A percentile compares a stretch with the other conserved stretches of the same genome.
phyloP scores from a whole-genome alignment of 331 rosid genomes.

The Spiraea crenata region DNA sequence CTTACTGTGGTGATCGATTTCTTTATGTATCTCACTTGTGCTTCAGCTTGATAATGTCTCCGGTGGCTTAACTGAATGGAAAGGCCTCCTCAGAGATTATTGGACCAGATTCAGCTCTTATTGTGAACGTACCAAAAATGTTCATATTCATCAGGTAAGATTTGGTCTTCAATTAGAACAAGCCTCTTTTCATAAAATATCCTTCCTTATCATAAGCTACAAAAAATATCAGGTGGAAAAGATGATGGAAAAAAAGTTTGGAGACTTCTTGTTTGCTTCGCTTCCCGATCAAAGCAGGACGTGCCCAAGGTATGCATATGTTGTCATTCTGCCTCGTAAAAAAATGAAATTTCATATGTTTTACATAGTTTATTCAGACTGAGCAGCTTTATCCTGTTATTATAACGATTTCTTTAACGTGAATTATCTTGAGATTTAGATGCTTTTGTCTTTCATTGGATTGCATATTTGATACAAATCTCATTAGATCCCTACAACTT shows the following conservation, averaged over 20 bases:
- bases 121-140: slow-evolving; percentile 65
- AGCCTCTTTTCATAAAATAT: background rate
- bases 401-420: background rate
- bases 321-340: slow-evolving; percentile 1
- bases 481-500: background rate
- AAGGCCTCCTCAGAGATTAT: slow-evolving; percentile 91
- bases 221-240: slow-evolving; percentile 73
- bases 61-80: slow-evolving; percentile 95
- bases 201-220: slow-evolving; percentile 3
- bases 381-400: too few species aligned
- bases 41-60: slow-evolving; percentile 90
- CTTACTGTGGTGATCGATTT: background rate
- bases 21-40: background rate
- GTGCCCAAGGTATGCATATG: slow-evolving; percentile 72
- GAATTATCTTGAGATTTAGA: background rate
- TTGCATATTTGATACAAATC: background rate
- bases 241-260: slow-evolving; percentile 94
- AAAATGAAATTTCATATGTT: background rate
- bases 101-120: slow-evolving; percentile 91
- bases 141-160: slow-evolving; percentile 85
- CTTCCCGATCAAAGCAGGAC: slow-evolving; percentile 60
- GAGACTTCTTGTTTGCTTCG: slow-evolving; percentile 62
- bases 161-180: background rate
- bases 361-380: background rate
- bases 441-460: background rate